These are phyloP conservation scores for Dichotomopilus funicola DNA, from an alignment of 2,329 filamentous ascomycete genomes.

Conservation along the genomic window DNA sequence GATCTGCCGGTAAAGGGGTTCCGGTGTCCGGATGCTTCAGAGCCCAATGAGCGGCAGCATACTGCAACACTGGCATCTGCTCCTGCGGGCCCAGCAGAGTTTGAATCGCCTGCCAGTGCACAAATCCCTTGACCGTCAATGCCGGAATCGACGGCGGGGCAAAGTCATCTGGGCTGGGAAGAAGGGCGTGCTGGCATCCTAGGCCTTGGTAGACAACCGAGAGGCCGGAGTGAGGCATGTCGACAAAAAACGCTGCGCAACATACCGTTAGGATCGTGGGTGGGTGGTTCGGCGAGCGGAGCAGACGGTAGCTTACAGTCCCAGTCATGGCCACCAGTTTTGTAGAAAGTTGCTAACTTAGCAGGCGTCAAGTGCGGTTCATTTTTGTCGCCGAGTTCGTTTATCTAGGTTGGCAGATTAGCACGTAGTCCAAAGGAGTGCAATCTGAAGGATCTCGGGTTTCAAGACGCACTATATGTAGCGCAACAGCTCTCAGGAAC, in stretches of 20 bases:
- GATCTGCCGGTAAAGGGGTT: constrained; percentile 55
- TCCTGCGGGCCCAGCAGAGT: constrained; percentile 80
- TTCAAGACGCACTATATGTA: constrained; percentile 56
- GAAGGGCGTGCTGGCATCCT: constrained; percentile 82
- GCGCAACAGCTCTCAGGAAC: constrained; percentile 60
- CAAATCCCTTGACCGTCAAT: constrained; percentile 76
- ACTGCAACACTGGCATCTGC: constrained; percentile 77
- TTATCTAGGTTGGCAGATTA: constrained; percentile 36
- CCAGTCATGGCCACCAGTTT: constrained; percentile 66
- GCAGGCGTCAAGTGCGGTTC: constrained; percentile 51
- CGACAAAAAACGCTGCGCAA: constrained; percentile 59
- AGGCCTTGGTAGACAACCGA: constrained; percentile 90
- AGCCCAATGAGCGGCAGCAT: constrained; percentile 69
- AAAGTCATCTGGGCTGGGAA: constrained; percentile 68
- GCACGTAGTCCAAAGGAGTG: constrained; percentile 8
- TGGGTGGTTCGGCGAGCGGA: background rate
- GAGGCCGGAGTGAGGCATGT: constrained; percentile 65
- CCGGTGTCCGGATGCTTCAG: constrained; percentile 70
- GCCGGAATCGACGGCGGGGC: constrained; percentile 72
- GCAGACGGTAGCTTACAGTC: constrained; percentile 47
- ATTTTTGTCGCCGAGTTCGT: constrained; percentile 52
- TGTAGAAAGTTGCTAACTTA: constrained; percentile 73
- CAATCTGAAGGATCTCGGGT: background rate
- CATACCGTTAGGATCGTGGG: constrained; percentile 8
- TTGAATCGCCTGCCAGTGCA: constrained; percentile 90